phyloP scores from a whole-genome alignment of 129 eudicot genomes.

The Chrysanthemum lavandulifolium region DNA sequence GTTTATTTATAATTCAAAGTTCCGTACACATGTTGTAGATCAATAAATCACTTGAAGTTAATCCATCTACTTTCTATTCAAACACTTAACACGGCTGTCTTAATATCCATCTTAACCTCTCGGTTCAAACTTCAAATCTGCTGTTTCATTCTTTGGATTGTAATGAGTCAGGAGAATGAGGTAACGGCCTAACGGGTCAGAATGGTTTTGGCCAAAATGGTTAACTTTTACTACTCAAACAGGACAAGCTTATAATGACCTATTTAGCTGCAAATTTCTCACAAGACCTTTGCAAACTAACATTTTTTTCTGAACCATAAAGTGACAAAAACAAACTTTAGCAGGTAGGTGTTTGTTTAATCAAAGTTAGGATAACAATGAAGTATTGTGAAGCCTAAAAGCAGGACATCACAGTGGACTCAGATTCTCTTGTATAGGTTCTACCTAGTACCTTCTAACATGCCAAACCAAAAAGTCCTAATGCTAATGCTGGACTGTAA shows the following conservation, averaged over 20 bases:
- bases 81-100: neutral
- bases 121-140: too few species aligned
- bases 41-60: slow-evolving; percentile 32
- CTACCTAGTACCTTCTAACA: slow-evolving; percentile 1
- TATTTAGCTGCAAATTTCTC: too few species aligned
- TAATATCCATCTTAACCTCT: neutral
- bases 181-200: too few species aligned
- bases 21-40: slow-evolving; percentile 32
- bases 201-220: slow-evolving; percentile 92
- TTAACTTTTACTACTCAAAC: slow-evolving; percentile 40
- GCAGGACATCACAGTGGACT: slow-evolving; percentile 10
- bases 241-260: too few species aligned
- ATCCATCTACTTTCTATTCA: slow-evolving; percentile 4
- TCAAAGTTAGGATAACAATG: slow-evolving; percentile 10
- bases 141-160: too few species aligned
- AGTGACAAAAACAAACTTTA: slow-evolving; percentile 28
- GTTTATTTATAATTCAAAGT: slow-evolving; percentile 25
- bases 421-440: slow-evolving; percentile 6
- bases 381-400: slow-evolving; percentile 13
- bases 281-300: too few species aligned
- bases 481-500: slow-evolving; percentile 12
- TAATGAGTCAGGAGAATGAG: too few species aligned
- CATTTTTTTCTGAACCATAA: neutral
- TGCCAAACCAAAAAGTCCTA: slow-evolving; percentile 21
- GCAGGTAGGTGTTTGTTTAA: slow-evolving; percentile 21